Evolutionary conservation across 1,284 basidiomycete genomes (phyloP), one percentile per base, ranked within the genome.

Genomic region (Malassezia restricta): DNA sequence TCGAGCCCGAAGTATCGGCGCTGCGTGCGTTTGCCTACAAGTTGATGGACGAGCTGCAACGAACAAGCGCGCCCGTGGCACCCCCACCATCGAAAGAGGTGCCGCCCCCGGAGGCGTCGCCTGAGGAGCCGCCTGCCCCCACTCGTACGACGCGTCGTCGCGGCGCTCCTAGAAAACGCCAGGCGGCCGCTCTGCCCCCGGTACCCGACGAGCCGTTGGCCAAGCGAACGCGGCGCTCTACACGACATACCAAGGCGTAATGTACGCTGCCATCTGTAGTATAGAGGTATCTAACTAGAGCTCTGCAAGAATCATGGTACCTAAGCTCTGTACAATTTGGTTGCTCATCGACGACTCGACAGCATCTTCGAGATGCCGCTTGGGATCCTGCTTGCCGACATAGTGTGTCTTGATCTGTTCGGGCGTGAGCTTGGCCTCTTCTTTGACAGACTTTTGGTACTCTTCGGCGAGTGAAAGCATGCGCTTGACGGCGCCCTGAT

Each of bases 361-460:
- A 2, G 62, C 66, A 47, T 73, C 71, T 44, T 73, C 71, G 40
- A 73, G 57, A 55, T 73, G 71, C 17, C 71, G 52, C 58, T 73
- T 73, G 4, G 71, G 71, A 54, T 73, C 70, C 57, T 72, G 69
- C 56, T 71, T 69, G 47, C 68, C 69, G 38, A 71, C 63, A 54
- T 71, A 69, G 29, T 69, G 56, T 17, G 70, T 73, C 63, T 73
- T 71, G 43, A 70, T 54, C 58, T 73, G 66, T 20, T 73, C 66
- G 9, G 59, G 50, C 7, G 66, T 64, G 40, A 73, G 43, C 1
- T 65, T 65, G 20, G 56, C 56, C 46, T 73, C 70, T 49, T 73
- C 70, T 51, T 68, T 62, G 11, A 73, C 69, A 30, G 64, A 65
- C 57, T 73, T 73, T 60, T 70, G 71, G 63, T 73, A 73, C 28